phyloP scores from a whole-genome alignment of 2,329 filamentous ascomycete genomes.

The Pyricularia pennisetigena region DNA sequence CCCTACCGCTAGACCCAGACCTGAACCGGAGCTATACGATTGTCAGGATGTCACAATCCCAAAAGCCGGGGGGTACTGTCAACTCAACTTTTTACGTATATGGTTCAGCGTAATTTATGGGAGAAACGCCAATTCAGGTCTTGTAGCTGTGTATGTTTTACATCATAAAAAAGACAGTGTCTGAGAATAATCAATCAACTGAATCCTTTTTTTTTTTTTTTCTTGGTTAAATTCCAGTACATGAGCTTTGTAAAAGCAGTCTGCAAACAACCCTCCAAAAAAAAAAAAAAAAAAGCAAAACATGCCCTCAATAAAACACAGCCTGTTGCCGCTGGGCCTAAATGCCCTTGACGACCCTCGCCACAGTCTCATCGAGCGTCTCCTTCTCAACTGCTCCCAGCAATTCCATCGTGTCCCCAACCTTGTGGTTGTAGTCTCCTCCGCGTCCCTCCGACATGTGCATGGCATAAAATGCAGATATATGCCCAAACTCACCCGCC shows the following conservation, averaged over 20 bases:
- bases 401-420: neutral
- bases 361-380: neutral
- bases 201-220: too few species aligned
- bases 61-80: too few species aligned
- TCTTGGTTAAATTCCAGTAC: too few species aligned
- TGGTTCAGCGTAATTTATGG: too few species aligned
- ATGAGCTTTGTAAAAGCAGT: neutral
- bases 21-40: too few species aligned
- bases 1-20: too few species aligned
- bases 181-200: too few species aligned
- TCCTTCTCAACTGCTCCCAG: constrained; percentile 3
- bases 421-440: constrained; percentile 2
- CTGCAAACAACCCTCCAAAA: neutral
- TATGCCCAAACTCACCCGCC: neutral
- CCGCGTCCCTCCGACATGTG: constrained; percentile 1
- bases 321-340: neutral
- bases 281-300: neutral
- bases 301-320: neutral
- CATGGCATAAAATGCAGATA: neutral
- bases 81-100: too few species aligned
- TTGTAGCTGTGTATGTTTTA: too few species aligned
- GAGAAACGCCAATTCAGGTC: too few species aligned
- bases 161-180: too few species aligned
- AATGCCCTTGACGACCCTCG: neutral
- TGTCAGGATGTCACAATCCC: too few species aligned